Conservation (phyloP, 352 stramenopile genomes). For the Phytopythium kandeliae region DNA sequence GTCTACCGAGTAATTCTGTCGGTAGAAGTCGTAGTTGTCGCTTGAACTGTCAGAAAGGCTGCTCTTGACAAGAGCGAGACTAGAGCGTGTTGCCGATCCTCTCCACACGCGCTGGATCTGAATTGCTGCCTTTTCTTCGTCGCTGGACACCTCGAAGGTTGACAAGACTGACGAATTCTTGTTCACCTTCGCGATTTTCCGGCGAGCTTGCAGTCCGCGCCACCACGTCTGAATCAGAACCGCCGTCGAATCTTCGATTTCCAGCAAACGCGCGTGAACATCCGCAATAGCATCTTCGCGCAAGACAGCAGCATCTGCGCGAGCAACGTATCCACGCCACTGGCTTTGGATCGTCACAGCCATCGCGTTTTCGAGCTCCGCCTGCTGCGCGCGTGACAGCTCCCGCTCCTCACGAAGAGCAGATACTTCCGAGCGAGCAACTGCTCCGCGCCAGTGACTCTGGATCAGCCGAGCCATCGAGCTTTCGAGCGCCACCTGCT, state of each 20-base stretch:
- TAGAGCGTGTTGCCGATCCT: not conserved
- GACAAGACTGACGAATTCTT: too few relatives aligned
- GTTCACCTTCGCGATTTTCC: not conserved
- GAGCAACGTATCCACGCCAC: constrained; percentile 11
- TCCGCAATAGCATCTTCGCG: constrained; percentile 14
- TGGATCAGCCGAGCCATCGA: constrained; percentile 9
- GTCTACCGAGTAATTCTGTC: not conserved
- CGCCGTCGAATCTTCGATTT: constrained; percentile 25
- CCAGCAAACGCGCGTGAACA: constrained; percentile 11
- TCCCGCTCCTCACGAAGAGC: constrained; percentile 5
- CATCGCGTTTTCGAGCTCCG: not conserved
- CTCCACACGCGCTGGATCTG: constrained; percentile 5
- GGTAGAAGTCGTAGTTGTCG: constrained; percentile 2
- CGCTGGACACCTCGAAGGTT: not conserved
- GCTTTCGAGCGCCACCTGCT: constrained; percentile 7
- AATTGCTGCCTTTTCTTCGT: not conserved
- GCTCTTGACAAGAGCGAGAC: not conserved
- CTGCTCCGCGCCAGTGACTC: constrained; percentile 8
- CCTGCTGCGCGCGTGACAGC: not conserved
- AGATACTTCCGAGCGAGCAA: too few relatives aligned
- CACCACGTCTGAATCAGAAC: constrained; percentile 25
- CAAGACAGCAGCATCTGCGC: not conserved
- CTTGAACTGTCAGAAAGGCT: not conserved
- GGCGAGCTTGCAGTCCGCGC: constrained; percentile 11
- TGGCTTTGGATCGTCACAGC: constrained; percentile 2